Base-by-base conservation (phyloP, 495 filamentous ascomycete species). In the Podospora bellae-mahoneyi region DNA sequence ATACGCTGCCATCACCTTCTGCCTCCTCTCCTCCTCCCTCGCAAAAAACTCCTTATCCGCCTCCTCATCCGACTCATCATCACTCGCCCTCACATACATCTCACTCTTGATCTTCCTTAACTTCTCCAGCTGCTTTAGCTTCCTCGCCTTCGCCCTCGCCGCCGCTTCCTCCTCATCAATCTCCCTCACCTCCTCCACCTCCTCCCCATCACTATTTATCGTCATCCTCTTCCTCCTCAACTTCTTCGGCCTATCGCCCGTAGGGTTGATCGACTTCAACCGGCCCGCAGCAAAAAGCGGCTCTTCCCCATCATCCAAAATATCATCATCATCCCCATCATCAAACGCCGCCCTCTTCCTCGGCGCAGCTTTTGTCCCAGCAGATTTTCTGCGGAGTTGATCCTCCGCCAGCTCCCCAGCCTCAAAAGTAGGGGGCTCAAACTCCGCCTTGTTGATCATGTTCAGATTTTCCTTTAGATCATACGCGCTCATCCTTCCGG, bases 71-170 rank as follows among this genome's bases (percentile, higher is more conserved):
- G 83, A 87, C 68, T 96, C 92, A 65, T 95, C 92, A 68, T 92
- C 91, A 75, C 88, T 91, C 48, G 87, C 86, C 68, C 89, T 84
- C 48, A 99, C 90, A 76, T 87, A 96, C 54, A 94, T 77, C 20
- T 87, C 87, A 74, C 90, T 93, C 83, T 97, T 97, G 76, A 96
- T 91, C 75, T 90, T 90, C 20, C 81, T 81, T 66, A 85, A 82
- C 75, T 91, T 90, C 65, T 88, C 89, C 23, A 85, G 78, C 68
- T 91, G 82, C 57, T 83, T 82, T 62, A 84, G 76, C 69, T 86
- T 85, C n/a, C 83, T 80, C 18, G 82, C 80, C 13, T 82, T 82
- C 53, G 82, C 84, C 44, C 76, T 77, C 62, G 78, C 83, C 55
- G 78, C 79, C 13, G 78, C 70, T 10, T 77, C 69, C 60, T 79